A percentile compares a stretch with the other conserved stretches of the same genome.
These are phyloP conservation scores for Pleurotus ostreatus DNA, from an alignment of 768 basidiomycete species.

Conservation along the genomic window DNA sequence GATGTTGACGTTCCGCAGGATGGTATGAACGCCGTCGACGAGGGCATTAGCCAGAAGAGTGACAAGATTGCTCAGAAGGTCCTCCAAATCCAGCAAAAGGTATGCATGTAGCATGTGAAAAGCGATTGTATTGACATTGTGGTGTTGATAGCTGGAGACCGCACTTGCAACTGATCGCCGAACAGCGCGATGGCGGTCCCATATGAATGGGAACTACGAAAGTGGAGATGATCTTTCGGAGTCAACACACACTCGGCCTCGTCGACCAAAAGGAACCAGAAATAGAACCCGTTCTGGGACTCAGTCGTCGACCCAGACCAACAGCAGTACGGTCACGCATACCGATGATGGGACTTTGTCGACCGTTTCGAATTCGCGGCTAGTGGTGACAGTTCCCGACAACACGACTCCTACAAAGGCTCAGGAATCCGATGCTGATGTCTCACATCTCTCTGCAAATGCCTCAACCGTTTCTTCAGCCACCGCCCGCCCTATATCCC, in stretches of 20 bases:
- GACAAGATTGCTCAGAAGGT: conserved; percentile 89
- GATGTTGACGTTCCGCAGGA: conserved; percentile 63
- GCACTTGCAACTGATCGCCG: conserved; percentile 64
- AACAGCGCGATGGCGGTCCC: conserved; percentile 33
- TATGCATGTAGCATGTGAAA: conserved; percentile 25
- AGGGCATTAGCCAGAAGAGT: conserved; percentile 78
- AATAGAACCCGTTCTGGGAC: conserved; percentile 57
- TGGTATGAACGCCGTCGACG: conserved; percentile 83
- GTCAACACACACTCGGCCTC: conserved; percentile 34
- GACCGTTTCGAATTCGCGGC: conserved; percentile 20
- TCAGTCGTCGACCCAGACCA: conserved; percentile 51
- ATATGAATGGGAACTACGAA: conserved; percentile 29
- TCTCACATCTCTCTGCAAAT: background rate
- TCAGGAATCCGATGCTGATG: too few species aligned
- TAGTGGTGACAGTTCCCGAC: conserved; percentile 29
- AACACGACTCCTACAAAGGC: conserved; percentile 34
- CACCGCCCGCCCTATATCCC: conserved; percentile 18
- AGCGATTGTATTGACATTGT: conserved; percentile 7
- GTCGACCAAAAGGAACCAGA: conserved; percentile 36
- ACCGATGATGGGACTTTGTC: conserved; percentile 24
- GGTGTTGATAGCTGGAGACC: conserved; percentile 57
- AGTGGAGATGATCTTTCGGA: conserved; percentile 57
- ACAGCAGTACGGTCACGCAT: conserved; percentile 21
- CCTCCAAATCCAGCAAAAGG: conserved; percentile 87
- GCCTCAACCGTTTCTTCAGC: conserved; percentile 21